Evolutionary conservation across 2,329 filamentous ascomycete genomes (phyloP), one percentile per base, ranked within the genome.

Genomic region (Claviceps digitariae): DNA sequence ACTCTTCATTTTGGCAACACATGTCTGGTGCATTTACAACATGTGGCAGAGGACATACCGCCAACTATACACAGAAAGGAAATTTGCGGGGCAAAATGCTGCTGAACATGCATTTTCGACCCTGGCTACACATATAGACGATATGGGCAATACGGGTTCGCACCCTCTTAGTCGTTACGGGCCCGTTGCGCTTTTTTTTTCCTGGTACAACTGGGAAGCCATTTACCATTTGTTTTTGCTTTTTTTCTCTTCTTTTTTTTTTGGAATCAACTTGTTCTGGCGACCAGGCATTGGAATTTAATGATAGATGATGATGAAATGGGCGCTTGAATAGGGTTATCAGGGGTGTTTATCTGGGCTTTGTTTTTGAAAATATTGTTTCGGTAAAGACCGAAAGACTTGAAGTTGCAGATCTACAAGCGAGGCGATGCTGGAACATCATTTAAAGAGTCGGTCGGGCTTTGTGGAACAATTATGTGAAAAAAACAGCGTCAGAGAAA

Each of bases 81-180:
- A 27, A 27, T 17, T 1, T 13, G 7, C 15, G 12, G n/a, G 31
- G 23, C 17, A 21, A 29, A 53, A 9, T 20, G 31, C 41, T n/a
- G 48, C 50, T 52, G 47, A 57, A n/a, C 51, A 59, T n/a, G 55
- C 56, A 17, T 54, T 53, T 57, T 58, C 55, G 56, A 40, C 27
- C 52, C 15, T 43, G 4, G 48, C 56, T 57, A 57, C 58, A 61
- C 60, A 60, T 66, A 69, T 29, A 29, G 66, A 64, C 54, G 67
- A 63, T 63, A 67, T 58, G 65, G 66, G 64, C 60, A 62, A 63
- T 61, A 57, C 61, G 62, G 67, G 67, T 67, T 69, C 66, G 61
- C 66, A 57, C 64, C 64, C 64, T 58, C 58, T 60, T 51, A 48
- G 47, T 62, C 56, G 58, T 59, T 53, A 38, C 45, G 50, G 63